These are phyloP conservation scores for Chaetomium fimeti DNA, from an alignment of 495 filamentous ascomycete species.

Conservation along the genomic window DNA sequence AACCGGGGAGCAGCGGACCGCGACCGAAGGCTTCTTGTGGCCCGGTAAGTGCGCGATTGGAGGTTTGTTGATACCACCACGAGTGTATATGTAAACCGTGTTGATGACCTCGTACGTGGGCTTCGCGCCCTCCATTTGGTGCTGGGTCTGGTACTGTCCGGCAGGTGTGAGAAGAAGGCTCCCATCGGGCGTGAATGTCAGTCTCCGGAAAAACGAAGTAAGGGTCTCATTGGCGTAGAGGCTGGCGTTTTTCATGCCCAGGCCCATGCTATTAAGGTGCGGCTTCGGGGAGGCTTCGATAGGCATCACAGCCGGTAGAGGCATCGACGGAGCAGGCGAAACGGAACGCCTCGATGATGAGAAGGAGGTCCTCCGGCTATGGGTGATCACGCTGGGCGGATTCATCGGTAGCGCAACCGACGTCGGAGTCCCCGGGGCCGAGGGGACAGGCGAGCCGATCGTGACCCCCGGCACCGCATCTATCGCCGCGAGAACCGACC, in stretches of 20 bases:
- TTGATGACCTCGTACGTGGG: slow-evolving; percentile 84
- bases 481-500: slow-evolving; percentile 54
- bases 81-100: slow-evolving; percentile 96
- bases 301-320: slow-evolving; percentile 94
- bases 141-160: slow-evolving; percentile 86
- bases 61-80: slow-evolving; percentile 94
- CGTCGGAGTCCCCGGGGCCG: slow-evolving; percentile 91
- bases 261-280: slow-evolving; percentile 50
- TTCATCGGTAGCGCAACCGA: slow-evolving; percentile 94
- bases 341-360: slow-evolving; percentile 90
- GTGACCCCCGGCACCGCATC: slow-evolving; percentile 56
- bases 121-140: slow-evolving; percentile 68
- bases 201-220: slow-evolving; percentile 92
- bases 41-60: slow-evolving; percentile 97
- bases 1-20: slow-evolving; percentile 88
- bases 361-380: slow-evolving; percentile 92
- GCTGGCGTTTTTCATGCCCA: slow-evolving; percentile 77
- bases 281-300: slow-evolving; percentile 84
- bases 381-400: slow-evolving; percentile 79
- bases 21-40: slow-evolving; percentile 97
- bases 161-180: slow-evolving; percentile 94
- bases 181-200: slow-evolving; percentile 94
- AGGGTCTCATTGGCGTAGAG: slow-evolving; percentile 98
- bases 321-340: slow-evolving; percentile 93
- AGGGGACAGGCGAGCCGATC: slow-evolving; percentile 80